Evolutionary conservation across 2,329 filamentous ascomycete genomes (phyloP).

Genomic region (Pestalotiopsis sp.): DNA sequence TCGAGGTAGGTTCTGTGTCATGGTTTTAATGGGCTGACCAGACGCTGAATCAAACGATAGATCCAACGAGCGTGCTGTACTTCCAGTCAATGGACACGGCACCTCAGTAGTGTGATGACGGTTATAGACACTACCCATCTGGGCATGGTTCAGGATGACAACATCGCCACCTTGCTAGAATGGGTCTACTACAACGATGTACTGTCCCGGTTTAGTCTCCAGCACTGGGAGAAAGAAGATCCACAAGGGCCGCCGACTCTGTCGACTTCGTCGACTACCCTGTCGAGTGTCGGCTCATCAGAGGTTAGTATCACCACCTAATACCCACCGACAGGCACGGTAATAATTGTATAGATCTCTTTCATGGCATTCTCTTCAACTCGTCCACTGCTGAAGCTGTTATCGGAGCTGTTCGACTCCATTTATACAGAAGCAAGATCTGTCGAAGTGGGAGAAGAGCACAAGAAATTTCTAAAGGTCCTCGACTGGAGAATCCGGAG

Average conservation of each 20-base stretch:
- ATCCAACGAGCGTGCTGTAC: conserved; percentile 19
- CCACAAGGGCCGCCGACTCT: not conserved
- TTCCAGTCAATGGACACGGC: conserved; percentile 19
- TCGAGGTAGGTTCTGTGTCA: conserved; percentile 16
- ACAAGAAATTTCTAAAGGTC: conserved; percentile 24
- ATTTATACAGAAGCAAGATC: conserved; percentile 7
- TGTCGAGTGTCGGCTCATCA: not conserved
- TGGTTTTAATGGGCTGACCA: no score
- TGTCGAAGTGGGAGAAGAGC: conserved; percentile 14
- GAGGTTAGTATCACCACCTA: conserved; percentile 9
- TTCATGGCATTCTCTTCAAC: conserved; percentile 10
- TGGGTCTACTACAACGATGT: conserved; percentile 32
- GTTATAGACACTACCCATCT: conserved; percentile 18
- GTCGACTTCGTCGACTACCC: conserved; percentile 4
- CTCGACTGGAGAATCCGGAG: conserved; percentile 30
- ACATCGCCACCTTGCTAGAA: conserved; percentile 22
- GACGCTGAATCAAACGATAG: no score
- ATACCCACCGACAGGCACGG: not conserved
- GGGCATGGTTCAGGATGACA: conserved; percentile 10
- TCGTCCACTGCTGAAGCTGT: conserved; percentile 18
- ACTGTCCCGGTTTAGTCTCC: conserved; percentile 26
- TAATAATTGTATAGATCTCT: conserved; percentile 12
- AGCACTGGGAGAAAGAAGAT: conserved; percentile 23
- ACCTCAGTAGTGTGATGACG: conserved; percentile 19
- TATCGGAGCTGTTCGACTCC: conserved; percentile 22